Conservation (phyloP, 768 basidiomycete genomes). For the Gymnopilus dilepis region DNA sequence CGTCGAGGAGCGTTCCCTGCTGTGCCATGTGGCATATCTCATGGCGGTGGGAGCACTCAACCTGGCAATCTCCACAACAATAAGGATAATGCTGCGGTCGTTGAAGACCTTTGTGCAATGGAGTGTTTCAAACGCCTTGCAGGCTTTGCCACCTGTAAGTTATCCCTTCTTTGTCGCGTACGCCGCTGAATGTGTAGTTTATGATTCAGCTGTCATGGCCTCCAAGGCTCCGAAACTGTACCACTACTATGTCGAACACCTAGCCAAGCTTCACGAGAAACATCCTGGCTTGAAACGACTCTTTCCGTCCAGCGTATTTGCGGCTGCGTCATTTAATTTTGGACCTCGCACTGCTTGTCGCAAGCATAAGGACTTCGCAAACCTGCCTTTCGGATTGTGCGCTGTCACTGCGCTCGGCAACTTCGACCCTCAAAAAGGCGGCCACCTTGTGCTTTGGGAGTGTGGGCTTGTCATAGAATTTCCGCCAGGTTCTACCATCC, state of each 20-base stretch:
- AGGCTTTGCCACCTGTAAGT: slow-evolving; percentile 13
- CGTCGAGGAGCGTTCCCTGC: slow-evolving; percentile 13
- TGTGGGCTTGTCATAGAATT: neutral
- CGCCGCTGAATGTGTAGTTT: neutral
- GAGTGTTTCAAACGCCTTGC: slow-evolving; percentile 12
- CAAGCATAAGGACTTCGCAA: neutral
- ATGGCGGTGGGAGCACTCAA: slow-evolving; percentile 9
- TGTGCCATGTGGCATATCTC: slow-evolving; percentile 11
- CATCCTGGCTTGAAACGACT: slow-evolving; percentile 14
- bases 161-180: no score
- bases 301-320: neutral
- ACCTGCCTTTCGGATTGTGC: neutral
- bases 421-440: neutral
- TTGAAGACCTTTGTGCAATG: slow-evolving; percentile 5
- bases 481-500: neutral
- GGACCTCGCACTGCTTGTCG: neutral
- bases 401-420: neutral
- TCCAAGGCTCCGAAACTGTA: slow-evolving; percentile 13
- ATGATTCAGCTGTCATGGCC: slow-evolving; percentile 4
- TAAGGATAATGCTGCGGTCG: neutral
- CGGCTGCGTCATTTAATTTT: neutral
- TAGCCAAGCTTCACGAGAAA: neutral
- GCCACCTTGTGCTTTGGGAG: neutral
- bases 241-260: slow-evolving; percentile 1
- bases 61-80: slow-evolving; percentile 14